Conservation (phyloP, 495 filamentous ascomycete genomes). For the Daldinia bambusicola region DNA sequence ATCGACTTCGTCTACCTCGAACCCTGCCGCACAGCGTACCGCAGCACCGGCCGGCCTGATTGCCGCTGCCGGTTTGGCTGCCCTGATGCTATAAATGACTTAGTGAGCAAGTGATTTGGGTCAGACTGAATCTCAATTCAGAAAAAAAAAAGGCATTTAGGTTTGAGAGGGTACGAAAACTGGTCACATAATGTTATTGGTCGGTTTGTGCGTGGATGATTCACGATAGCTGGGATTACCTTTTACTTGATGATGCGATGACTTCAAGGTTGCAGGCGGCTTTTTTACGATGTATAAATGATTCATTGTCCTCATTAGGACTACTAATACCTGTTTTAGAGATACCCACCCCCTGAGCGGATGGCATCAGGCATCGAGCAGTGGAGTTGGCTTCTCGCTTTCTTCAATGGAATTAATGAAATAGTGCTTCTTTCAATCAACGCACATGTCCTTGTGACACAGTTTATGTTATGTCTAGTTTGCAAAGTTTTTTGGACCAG, state of each 20-base stretch:
- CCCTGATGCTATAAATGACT: slow-evolving; percentile 39
- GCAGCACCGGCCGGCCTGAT: slow-evolving; percentile 48
- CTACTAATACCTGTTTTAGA: slow-evolving; percentile 47
- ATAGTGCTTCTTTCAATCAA: slow-evolving; percentile 35
- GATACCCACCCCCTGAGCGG: slow-evolving; percentile 48
- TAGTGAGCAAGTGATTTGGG: slow-evolving; percentile 1
- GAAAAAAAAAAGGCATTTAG: slow-evolving; percentile 28
- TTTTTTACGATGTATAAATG: slow-evolving; percentile 52
- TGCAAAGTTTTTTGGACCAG: neutral
- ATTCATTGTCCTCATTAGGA: slow-evolving; percentile 39
- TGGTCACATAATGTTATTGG: slow-evolving; percentile 45
- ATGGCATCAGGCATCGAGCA: slow-evolving; percentile 44
- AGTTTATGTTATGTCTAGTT: neutral
- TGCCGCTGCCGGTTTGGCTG: slow-evolving; percentile 46
- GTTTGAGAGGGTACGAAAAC: slow-evolving; percentile 30
- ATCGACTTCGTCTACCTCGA: slow-evolving; percentile 38
- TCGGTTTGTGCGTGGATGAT: slow-evolving; percentile 39
- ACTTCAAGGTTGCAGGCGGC: slow-evolving; percentile 33
- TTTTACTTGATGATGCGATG: slow-evolving; percentile 42
- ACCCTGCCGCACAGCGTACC: slow-evolving; percentile 42
- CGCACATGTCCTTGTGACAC: neutral
- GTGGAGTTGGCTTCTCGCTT: slow-evolving; percentile 46
- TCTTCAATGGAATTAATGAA: slow-evolving; percentile 46
- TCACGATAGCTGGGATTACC: slow-evolving; percentile 36
- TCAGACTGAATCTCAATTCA: slow-evolving; percentile 21